Conservation (phyloP, 2,329 filamentous ascomycete species). For the Coniochaeta sp. region DNA sequence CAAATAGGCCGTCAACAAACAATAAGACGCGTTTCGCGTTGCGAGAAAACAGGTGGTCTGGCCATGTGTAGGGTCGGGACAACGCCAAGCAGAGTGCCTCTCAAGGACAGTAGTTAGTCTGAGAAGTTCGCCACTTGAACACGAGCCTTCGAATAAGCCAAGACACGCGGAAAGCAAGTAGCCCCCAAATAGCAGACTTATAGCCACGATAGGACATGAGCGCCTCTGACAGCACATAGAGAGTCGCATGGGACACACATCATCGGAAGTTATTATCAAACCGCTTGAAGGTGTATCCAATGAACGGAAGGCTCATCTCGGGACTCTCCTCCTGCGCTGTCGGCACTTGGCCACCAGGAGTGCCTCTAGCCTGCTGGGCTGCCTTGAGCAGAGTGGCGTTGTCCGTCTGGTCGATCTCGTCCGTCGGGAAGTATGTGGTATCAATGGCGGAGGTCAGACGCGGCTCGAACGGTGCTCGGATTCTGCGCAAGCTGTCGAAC, state of each 20-base stretch:
- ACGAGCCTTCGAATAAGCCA: too few relatives aligned
- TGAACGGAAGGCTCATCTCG: conserved; percentile 93
- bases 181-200: not conserved
- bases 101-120: not conserved
- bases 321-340: conserved; percentile 65
- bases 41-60: not conserved
- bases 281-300: conserved; percentile 96
- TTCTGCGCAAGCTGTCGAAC: conserved; percentile 85
- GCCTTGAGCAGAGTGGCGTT: conserved; percentile 81
- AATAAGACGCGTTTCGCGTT: not conserved
- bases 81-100: not conserved
- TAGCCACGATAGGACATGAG: not conserved
- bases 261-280: conserved; percentile 69
- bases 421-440: conserved; percentile 96
- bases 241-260: conserved; percentile 8
- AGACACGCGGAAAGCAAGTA: not conserved
- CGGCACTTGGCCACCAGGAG: conserved; percentile 23
- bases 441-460: conserved; percentile 89
- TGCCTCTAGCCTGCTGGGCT: conserved; percentile 65
- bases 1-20: not conserved
- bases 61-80: not conserved
- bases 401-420: conserved; percentile 96
- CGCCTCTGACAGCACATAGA: not conserved
- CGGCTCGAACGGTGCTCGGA: conserved; percentile 93
- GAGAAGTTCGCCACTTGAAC: not conserved